phyloP scores from a whole-genome alignment of 495 filamentous ascomycete species.

The Pyrenopolyporus hunteri region DNA sequence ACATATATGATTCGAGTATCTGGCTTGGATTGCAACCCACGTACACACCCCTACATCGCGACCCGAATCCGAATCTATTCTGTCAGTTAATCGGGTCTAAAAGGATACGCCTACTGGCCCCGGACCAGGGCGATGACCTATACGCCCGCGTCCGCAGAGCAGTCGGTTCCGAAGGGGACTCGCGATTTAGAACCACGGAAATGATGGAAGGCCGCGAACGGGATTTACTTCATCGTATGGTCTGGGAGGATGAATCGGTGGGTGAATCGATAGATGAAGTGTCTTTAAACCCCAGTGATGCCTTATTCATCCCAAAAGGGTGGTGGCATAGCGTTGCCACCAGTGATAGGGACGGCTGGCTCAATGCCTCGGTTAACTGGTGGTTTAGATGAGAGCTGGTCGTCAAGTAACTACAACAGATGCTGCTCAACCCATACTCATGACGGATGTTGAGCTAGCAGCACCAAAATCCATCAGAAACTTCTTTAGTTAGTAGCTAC shows the following conservation, averaged over 20 bases:
- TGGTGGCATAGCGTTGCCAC: constrained; percentile 98
- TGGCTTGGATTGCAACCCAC: constrained; percentile 90
- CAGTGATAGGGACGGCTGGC: constrained; percentile 37
- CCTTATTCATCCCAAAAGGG: constrained; percentile 83
- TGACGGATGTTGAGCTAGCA: too few species aligned
- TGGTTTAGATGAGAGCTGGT: constrained; percentile 67
- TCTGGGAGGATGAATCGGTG: constrained; percentile 65
- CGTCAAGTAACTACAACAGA: neutral
- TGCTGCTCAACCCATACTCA: neutral
- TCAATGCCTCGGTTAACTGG: constrained; percentile 78
- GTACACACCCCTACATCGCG: constrained; percentile 85
- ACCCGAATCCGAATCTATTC: constrained; percentile 95
- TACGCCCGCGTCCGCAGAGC: constrained; percentile 62
- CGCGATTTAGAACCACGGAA: constrained; percentile 75
- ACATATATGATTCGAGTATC: constrained; percentile 83
- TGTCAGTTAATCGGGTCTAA: constrained; percentile 81
- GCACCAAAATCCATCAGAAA: too few species aligned
- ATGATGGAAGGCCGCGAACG: constrained; percentile 88
- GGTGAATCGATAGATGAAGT: constrained; percentile 57
- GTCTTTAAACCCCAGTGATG: constrained; percentile 68
- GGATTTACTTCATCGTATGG: constrained; percentile 64
- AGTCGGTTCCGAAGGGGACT: constrained; percentile 55
- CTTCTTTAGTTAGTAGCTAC: too few species aligned
- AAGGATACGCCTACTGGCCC: constrained; percentile 70
- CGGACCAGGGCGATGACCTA: constrained; percentile 62